phyloP scores from a whole-genome alignment of 805 yeast genomes.

The Wickerhamomyces pijperi region DNA sequence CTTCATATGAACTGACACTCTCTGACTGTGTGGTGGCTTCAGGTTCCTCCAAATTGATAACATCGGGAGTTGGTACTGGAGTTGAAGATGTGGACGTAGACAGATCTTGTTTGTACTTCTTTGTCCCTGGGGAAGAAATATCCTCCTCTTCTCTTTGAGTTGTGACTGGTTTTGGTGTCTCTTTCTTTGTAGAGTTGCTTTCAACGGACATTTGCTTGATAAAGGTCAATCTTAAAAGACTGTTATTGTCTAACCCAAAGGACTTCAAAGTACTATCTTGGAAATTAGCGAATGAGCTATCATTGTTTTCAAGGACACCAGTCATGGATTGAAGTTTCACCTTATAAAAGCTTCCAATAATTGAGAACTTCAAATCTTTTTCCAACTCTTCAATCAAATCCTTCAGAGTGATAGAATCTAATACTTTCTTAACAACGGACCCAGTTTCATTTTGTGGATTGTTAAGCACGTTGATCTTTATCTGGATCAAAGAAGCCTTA shows the following conservation, averaged over 20 bases:
- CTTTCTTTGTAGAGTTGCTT: no score
- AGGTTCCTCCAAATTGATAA: no score
- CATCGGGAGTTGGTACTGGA: no score
- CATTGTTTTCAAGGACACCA: slow-evolving; percentile 3
- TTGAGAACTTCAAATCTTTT: slow-evolving; percentile 7
- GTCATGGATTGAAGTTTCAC: slow-evolving; percentile 12
- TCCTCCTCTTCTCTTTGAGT: no score
- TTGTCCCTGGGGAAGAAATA: no score
- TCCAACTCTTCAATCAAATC: slow-evolving; percentile 11
- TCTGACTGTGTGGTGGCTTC: no score
- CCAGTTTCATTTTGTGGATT: slow-evolving; percentile 12
- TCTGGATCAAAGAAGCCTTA: slow-evolving; percentile 11
- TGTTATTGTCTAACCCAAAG: slow-evolving; percentile 16
- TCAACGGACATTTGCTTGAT: slow-evolving; percentile 1
- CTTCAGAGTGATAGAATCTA: slow-evolving; percentile 6
- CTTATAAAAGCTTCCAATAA: slow-evolving; percentile 8
- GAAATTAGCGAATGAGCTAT: slow-evolving; percentile 8
- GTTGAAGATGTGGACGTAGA: no score
- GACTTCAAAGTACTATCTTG: slow-evolving; percentile 5
- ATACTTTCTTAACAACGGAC: slow-evolving; percentile 16
- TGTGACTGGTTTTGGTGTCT: no score
- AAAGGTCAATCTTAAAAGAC: slow-evolving; percentile 15
- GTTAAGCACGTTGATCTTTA: slow-evolving; percentile 22
- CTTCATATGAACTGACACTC: no score
- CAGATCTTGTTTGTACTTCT: no score